phyloP scores from a whole-genome alignment of 2,329 filamentous ascomycete genomes.

The Colletotrichum cereale region DNA sequence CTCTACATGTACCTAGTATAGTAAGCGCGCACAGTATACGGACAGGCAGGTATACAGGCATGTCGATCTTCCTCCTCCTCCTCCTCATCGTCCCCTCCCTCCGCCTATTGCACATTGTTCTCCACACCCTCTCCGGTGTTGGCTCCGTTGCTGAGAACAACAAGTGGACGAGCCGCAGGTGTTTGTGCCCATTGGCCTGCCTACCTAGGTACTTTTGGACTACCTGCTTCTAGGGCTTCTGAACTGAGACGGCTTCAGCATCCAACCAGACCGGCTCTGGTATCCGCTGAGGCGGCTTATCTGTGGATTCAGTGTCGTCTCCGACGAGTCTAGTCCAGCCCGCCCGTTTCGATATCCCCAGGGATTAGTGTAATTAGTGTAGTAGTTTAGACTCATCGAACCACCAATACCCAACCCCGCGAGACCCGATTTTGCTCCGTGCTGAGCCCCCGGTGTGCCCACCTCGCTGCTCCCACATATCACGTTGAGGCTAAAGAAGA shows the following conservation, averaged over 20 bases:
- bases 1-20: not conserved
- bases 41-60: conserved; percentile 7
- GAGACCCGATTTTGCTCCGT: conserved; percentile 2
- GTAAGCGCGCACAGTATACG: not conserved
- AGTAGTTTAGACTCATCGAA: not conserved
- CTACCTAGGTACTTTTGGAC: no score
- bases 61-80: conserved; percentile 13
- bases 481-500: not conserved
- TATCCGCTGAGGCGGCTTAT: conserved; percentile 3
- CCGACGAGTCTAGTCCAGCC: not conserved
- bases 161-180: not conserved
- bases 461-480: conserved; percentile 3
- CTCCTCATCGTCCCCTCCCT: no score
- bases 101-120: conserved; percentile 10
- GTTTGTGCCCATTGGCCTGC: not conserved
- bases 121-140: conserved; percentile 10
- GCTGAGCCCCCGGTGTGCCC: not conserved
- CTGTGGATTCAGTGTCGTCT: not conserved
- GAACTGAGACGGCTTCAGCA: not conserved
- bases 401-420: conserved; percentile 5
- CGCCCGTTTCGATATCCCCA: conserved; percentile 11
- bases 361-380: not conserved
- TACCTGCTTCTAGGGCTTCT: not conserved
- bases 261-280: not conserved
- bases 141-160: not conserved